Evolutionary conservation across 2,329 filamentous ascomycete genomes (phyloP).

Genomic region (Talaromyces piceae): DNA sequence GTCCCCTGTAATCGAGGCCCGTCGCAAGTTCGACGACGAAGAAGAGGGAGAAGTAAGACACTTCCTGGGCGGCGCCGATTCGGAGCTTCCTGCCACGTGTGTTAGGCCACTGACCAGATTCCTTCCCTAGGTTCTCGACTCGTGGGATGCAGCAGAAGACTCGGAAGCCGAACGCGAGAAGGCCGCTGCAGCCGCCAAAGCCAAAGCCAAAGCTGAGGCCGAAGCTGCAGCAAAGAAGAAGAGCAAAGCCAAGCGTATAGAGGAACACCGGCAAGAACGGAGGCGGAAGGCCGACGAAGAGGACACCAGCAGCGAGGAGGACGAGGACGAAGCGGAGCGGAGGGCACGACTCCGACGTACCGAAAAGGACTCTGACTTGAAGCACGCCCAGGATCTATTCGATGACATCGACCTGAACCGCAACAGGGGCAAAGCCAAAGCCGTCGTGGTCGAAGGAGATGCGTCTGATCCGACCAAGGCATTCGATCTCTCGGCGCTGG

Average conservation of each 20-base stretch:
- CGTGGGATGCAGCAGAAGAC: conserved; percentile 95
- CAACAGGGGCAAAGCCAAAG: conserved; percentile 56
- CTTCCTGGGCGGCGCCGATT: neutral
- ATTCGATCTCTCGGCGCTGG: conserved; percentile 70
- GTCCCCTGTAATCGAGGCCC: conserved; percentile 38
- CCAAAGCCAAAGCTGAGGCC: conserved; percentile 81
- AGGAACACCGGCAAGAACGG: conserved; percentile 64
- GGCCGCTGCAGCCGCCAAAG: conserved; percentile 75
- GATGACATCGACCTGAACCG: conserved; percentile 65
- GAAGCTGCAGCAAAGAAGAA: conserved; percentile 88
- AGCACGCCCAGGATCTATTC: conserved; percentile 86
- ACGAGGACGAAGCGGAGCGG: conserved; percentile 65
- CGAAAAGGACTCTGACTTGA: conserved; percentile 82
- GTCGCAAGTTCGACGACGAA: conserved; percentile 84
- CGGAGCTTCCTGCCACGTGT: no score
- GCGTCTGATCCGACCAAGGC: conserved; percentile 66
- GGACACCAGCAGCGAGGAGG: conserved; percentile 54
- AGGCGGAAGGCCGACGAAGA: conserved; percentile 52
- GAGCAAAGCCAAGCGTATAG: conserved; percentile 75
- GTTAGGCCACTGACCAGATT: no score
- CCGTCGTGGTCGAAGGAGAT: conserved; percentile 59
- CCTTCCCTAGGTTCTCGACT: conserved; percentile 68
- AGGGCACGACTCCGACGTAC: conserved; percentile 67
- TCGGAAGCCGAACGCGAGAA: conserved; percentile 96
- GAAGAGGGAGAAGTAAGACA: conserved; percentile 58